Conservation (phyloP, 495 filamentous ascomycete genomes). For the Geopyxis carbonaria region DNA sequence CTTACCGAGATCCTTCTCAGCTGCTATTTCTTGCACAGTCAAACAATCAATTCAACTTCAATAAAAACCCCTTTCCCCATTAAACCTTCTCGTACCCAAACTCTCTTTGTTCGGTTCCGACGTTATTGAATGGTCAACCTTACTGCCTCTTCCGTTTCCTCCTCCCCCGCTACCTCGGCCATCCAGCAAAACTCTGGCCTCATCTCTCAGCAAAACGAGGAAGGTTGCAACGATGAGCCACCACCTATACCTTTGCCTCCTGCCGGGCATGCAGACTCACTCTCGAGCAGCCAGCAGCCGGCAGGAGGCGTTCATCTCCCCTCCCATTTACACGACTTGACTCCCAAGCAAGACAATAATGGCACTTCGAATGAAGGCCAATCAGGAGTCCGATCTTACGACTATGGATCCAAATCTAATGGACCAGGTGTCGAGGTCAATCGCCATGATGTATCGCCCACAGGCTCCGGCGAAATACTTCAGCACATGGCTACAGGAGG, state of each 20-base stretch:
- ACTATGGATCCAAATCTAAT: too few species aligned
- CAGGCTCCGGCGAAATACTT: not conserved
- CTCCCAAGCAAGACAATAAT: constrained; percentile 1
- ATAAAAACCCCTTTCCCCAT: too few species aligned
- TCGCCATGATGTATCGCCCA: constrained; percentile 1
- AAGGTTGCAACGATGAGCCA: constrained; percentile 25
- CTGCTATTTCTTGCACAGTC: too few species aligned
- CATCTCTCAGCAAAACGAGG: constrained; percentile 17
- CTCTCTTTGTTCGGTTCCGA: not conserved
- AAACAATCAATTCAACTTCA: too few species aligned
- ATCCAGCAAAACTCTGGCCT: constrained; percentile 23
- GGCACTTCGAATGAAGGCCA: too few species aligned
- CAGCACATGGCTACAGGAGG: not conserved
- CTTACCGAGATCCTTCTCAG: too few species aligned
- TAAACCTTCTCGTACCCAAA: too few species aligned
- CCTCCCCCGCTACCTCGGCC: constrained; percentile 16
- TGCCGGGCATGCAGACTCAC: constrained; percentile 13
- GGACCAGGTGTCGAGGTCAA: constrained; percentile 5
- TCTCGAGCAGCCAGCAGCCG: constrained; percentile 4
- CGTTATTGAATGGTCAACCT: constrained; percentile 25
- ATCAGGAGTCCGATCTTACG: too few species aligned
- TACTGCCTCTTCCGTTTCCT: constrained; percentile 20
- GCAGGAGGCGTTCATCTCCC: constrained; percentile 24
- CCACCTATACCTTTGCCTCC: constrained; percentile 26
- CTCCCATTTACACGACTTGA: constrained; percentile 8